Conservation (phyloP, 1,139 yeast species). For the Suhomyces wounanorum region DNA sequence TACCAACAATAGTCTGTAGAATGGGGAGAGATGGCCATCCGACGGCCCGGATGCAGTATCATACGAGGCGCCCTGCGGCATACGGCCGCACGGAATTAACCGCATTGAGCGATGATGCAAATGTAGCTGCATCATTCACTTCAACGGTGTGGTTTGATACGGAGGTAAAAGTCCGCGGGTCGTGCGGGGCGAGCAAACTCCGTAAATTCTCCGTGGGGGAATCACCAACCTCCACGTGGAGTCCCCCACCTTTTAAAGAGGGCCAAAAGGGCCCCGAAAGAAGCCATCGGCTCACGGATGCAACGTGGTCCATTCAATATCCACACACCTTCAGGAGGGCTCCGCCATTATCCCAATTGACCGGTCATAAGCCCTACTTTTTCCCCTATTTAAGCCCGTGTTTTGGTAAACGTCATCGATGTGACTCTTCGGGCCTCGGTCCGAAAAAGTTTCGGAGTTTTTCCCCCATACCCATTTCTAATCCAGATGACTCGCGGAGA, state of each 20-base stretch:
- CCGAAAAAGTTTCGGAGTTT: conserved; percentile 11
- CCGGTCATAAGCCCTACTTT: no score
- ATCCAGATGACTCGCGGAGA: conserved; percentile 13
- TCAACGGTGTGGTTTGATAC: neutral
- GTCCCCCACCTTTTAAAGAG: neutral
- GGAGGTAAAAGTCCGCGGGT: neutral
- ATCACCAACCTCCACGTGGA: neutral
- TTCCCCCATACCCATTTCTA: conserved; percentile 10
- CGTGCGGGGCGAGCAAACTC: neutral
- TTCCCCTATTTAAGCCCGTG: no score
- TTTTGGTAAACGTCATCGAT: neutral
- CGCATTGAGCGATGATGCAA: neutral
- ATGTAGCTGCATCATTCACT: no score
- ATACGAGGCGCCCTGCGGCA: no score
- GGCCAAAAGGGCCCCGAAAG: neutral
- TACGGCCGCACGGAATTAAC: neutral
- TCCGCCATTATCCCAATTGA: no score
- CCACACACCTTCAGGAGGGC: no score
- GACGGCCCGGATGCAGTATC: no score
- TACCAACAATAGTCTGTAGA: no score
- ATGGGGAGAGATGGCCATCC: no score
- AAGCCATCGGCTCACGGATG: no score
- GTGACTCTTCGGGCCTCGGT: conserved; percentile 8
- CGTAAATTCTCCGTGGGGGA: neutral
- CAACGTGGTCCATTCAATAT: no score